Evolutionary conservation across 2,329 filamentous ascomycete species (phyloP).

Genomic region (Xylariomycetidae sp.): DNA sequence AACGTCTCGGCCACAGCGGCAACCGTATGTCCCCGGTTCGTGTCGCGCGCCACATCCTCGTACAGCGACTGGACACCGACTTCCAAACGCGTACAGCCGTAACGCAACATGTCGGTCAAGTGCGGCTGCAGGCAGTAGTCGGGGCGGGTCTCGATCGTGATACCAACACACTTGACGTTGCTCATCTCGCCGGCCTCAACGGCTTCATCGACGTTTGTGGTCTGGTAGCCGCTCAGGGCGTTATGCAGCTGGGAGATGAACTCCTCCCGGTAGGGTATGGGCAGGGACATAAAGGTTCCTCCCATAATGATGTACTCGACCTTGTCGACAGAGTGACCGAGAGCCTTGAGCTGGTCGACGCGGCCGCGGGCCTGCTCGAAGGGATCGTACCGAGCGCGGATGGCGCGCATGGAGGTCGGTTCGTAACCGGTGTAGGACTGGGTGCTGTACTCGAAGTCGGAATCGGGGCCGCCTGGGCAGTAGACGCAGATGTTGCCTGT

Average conservation of each 20-base stretch:
- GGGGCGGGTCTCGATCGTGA: slow-evolving; percentile 94
- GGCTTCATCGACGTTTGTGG: slow-evolving; percentile 88
- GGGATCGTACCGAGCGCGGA: slow-evolving; percentile 92
- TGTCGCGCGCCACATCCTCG: slow-evolving; percentile 96
- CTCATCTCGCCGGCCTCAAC: slow-evolving; percentile 94
- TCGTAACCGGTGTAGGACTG: slow-evolving; percentile 99
- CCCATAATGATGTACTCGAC: slow-evolving; percentile 99
- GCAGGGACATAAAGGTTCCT: slow-evolving; percentile 95
- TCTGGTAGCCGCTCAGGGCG: slow-evolving; percentile 91
- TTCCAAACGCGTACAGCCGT: slow-evolving; percentile 91
- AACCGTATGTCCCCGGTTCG: slow-evolving; percentile 93
- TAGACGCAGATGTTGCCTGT: slow-evolving; percentile 99
- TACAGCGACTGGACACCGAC: slow-evolving; percentile 95
- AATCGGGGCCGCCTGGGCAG: slow-evolving; percentile 94
- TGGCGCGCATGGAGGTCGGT: slow-evolving; percentile 96
- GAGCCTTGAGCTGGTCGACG: slow-evolving; percentile 91
- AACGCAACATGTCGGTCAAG: slow-evolving; percentile 91
- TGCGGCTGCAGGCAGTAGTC: slow-evolving; percentile 98
- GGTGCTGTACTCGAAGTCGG: slow-evolving; percentile 98
- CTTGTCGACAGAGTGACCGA: slow-evolving; percentile 97
- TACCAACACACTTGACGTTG: slow-evolving; percentile 94
- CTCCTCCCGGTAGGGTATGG: slow-evolving; percentile 80
- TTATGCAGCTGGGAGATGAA: slow-evolving; percentile 97
- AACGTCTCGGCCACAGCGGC: slow-evolving; percentile 95
- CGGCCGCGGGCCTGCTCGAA: slow-evolving; percentile 95